Base-by-base conservation (phyloP, 2,329 filamentous ascomycete genomes). In the Claviceps africana region DNA sequence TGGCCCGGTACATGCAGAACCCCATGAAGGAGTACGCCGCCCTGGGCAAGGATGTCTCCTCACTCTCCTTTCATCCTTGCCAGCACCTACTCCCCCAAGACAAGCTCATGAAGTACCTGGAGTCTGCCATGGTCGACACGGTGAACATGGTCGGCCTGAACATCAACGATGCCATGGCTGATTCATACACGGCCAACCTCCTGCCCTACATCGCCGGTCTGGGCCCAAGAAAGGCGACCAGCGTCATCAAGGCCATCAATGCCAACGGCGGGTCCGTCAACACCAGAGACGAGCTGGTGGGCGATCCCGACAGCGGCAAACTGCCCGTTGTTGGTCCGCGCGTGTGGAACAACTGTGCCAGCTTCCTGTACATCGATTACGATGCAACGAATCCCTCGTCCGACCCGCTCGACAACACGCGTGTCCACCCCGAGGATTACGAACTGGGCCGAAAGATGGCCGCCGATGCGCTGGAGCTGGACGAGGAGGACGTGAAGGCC, bases 381-480 rank as follows among this genome's bases (percentile, higher is more conserved):
- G 90, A 96, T 58, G 77, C 81, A n/a, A 82, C 83, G 15, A 88
- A 88, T 60, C 78, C 83, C 1, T 78, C 86, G 15, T 88, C 90
- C 1, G 93, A 98, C 64, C 95, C 94, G 54, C 76, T 98, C 28
- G 93, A 98, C 69, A 95, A 93, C 64, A 98, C 93, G 47, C 86
- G 93, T 72, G 89, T 98, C 19, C 93, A 98, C 63, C 93, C 93
- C 1, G 93, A 98, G 72, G 93, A 98, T 65, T 98, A 98, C 67
- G 93, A 98, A 60, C 83, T 98, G 56, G 93, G 89, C 48, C 87
- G 91, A 60, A 98, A 98, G 71, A 97, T 98, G 85, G 93, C 93
- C 21, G 93, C 93, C 3, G 93, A 98, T 73, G 93, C 93, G 17
- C 75, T 98, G 47, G 91, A 96, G 65, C 77, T 98, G 58, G 93